These are phyloP conservation scores for Auricularia auricula-judae DNA, from an alignment of 768 basidiomycete species.

Conservation along the genomic window DNA sequence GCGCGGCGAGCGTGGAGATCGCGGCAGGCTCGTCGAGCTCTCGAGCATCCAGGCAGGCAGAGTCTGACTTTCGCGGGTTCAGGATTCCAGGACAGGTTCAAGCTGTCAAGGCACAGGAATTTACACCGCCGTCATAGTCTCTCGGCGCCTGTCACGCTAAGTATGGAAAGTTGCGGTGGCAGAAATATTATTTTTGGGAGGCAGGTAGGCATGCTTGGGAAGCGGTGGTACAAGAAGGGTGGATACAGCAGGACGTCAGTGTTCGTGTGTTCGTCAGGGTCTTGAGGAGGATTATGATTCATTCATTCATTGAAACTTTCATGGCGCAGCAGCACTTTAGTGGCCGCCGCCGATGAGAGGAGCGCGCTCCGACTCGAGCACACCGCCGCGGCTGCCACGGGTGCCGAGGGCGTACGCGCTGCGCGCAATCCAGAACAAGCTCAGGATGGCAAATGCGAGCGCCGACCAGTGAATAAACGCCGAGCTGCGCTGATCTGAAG, in stretches of 20 bases:
- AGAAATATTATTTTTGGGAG: background rate
- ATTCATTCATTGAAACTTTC: background rate
- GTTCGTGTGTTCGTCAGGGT: background rate
- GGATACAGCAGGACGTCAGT: too few relatives aligned
- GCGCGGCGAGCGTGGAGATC: background rate
- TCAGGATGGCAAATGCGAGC: slow-evolving; percentile 29
- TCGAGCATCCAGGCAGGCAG: background rate
- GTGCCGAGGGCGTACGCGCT: slow-evolving; percentile 14
- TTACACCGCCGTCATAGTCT: background rate
- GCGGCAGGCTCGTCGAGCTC: background rate
- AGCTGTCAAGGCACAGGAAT: background rate
- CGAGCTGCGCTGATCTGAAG: slow-evolving; percentile 18
- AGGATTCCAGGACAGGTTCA: background rate
- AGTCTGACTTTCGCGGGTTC: background rate
- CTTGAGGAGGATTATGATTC: background rate
- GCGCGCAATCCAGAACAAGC: slow-evolving; percentile 29
- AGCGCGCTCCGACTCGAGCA: slow-evolving; percentile 28
- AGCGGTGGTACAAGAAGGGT: too few relatives aligned
- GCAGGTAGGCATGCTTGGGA: too few relatives aligned
- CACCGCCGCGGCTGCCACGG: slow-evolving; percentile 13
- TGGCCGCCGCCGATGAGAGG: slow-evolving; percentile 19
- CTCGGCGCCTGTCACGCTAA: background rate
- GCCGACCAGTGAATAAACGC: slow-evolving; percentile 34
- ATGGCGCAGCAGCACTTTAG: background rate
- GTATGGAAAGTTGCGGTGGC: background rate